Percentiles rank a stretch among this genome's conserved stretches.
phyloP scores from a whole-genome alignment of 208 protist species.

The Acanthamoeba triangularis region DNA sequence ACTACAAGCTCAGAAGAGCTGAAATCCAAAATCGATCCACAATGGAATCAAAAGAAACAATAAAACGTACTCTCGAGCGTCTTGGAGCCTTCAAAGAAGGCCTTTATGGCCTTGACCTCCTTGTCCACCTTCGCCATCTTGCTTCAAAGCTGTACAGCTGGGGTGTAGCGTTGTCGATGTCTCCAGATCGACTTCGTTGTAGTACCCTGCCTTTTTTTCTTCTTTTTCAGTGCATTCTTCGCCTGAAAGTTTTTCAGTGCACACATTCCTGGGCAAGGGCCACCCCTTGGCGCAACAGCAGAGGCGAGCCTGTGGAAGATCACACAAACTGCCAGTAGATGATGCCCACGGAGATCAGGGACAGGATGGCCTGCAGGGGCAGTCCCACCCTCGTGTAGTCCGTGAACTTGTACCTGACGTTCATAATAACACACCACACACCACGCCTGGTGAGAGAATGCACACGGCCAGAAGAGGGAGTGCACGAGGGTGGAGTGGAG shows the following conservation, averaged over 20 bases:
- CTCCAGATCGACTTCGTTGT: no score
- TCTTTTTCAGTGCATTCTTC: no score
- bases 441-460: background rate
- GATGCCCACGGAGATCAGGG: conserved; percentile 11
- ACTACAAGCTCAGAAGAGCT: background rate
- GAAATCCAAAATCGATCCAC: background rate
- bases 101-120: conserved; percentile 45
- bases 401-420: conserved; percentile 56
- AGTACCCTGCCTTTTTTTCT: no score
- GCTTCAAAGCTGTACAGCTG: background rate
- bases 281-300: no score
- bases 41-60: background rate
- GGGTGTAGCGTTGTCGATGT: background rate
- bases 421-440: background rate
- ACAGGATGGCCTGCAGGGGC: conserved; percentile 57
- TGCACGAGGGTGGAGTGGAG: background rate
- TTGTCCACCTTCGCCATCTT: conserved; percentile 51
- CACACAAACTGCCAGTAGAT: conserved; percentile 66
- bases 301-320: no score
- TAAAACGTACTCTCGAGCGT: conserved; percentile 15
- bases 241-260: no score
- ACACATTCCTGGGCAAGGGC: no score
- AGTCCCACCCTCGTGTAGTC: conserved; percentile 68
- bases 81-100: conserved; percentile 52
- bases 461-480: background rate